These are phyloP conservation scores for Apiospora phragmitis DNA, from an alignment of 2,329 filamentous ascomycete genomes.

Conservation along the genomic window DNA sequence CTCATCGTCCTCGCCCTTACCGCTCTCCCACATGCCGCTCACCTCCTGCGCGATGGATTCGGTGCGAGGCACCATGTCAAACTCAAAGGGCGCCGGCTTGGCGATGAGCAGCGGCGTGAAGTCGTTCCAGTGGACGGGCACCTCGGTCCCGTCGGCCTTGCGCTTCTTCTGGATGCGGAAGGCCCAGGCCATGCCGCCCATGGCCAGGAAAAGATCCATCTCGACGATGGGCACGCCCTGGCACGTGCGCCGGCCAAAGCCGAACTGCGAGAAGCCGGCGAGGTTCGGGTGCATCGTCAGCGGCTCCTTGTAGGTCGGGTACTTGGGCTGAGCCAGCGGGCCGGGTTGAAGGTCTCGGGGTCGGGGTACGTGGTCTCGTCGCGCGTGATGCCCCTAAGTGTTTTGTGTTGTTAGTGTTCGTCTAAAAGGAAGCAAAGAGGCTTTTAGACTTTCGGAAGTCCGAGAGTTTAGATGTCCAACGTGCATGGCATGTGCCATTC, in stretches of 20 bases:
- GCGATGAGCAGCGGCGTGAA: conserved; percentile 45
- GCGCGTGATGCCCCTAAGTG: conserved; percentile 46
- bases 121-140: conserved; percentile 45
- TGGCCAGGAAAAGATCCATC: conserved; percentile 40
- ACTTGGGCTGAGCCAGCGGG: conserved; percentile 38
- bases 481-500: neutral
- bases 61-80: conserved; percentile 35
- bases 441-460: neutral
- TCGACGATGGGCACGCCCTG: conserved; percentile 43
- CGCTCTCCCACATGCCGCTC: conserved; percentile 36
- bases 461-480: neutral
- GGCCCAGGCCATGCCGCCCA: conserved; percentile 39
- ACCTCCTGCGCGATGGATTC: conserved; percentile 27
- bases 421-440: neutral
- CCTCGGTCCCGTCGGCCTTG: conserved; percentile 25
- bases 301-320: conserved; percentile 41
- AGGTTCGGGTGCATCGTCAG: conserved; percentile 39
- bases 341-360: conserved; percentile 40
- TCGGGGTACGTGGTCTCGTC: conserved; percentile 41
- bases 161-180: conserved; percentile 34
- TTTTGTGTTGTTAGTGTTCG: conserved; percentile 20
- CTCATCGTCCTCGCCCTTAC: conserved; percentile 35
- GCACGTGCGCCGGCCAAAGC: conserved; percentile 53
- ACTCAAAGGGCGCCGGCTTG: conserved; percentile 41
- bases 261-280: conserved; percentile 47